Base-by-base conservation (phyloP, 768 basidiomycete species). In the Daedaleopsis sinensis region DNA sequence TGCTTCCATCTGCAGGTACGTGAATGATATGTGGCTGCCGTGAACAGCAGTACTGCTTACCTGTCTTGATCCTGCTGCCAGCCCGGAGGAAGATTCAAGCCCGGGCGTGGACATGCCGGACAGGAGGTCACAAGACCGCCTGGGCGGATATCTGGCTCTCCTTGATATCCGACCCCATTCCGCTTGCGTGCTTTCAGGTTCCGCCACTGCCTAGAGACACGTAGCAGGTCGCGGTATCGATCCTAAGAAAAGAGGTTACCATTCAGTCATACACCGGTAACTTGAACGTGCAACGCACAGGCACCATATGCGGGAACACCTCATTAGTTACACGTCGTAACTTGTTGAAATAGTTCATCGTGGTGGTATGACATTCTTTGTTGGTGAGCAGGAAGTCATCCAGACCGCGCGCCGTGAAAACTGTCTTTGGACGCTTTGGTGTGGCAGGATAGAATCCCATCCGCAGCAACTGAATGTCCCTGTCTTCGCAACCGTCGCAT, bases 41-140 rank as follows among this genome's bases (percentile, higher is more conserved):
- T n/a, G n/a, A n/a, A n/a, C n/a, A n/a, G n/a, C n/a, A n/a, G n/a
- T n/a, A n/a, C n/a, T n/a, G n/a, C n/a, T n/a, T n/a, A n/a, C n/a
- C n/a, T n/a, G n/a, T n/a, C n/a, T n/a, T 23, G 23, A 46, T 53
- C 51, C n/a, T 50, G 2, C 21, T 19, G 19, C 51, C 57, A 63
- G 35, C 38, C 50, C 2, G 9, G 1, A 4, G 61, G 61, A 3
- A 53, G 48, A 36, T 63, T 63, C 13, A 63, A 5, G 9, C 36
- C 56, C 2, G 61, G 61, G 32, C 53, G 56, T 6, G 61, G 51
- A 53, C 61, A 63, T 5, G 51, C 43, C 4, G 61, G 49, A 32
- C 61, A 63, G 5, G 8, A 10, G 12, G 39, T 24, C 2, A 42
- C 61, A 7, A 63, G 32, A 3, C 15, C 52, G 1, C 52, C 59